Evolutionary conservation across 1,139 yeast species (phyloP).

Genomic region (Debaryomyces udenii): DNA sequence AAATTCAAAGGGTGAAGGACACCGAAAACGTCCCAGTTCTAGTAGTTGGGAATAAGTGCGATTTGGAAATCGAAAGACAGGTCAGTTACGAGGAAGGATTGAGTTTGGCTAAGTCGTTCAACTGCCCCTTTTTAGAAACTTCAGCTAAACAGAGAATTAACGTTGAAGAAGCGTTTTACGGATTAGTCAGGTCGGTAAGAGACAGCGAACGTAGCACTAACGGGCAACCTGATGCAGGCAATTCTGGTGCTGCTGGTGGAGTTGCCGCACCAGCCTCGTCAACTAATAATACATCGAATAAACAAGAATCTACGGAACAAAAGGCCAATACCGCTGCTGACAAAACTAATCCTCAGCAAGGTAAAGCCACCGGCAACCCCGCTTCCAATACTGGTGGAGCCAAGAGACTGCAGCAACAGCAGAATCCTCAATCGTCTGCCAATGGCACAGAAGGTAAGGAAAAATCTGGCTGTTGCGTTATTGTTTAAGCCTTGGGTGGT

Average conservation of each 20-base stretch:
- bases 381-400: constrained; percentile 8
- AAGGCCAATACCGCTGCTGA: constrained; percentile 14
- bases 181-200: constrained; percentile 64
- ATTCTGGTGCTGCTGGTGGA: constrained; percentile 20
- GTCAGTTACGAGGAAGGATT: constrained; percentile 83
- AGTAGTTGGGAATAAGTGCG: constrained; percentile 71
- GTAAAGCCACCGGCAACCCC: constrained; percentile 5
- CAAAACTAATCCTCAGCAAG: background rate
- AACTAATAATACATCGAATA: background rate
- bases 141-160: constrained; percentile 92
- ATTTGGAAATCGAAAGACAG: constrained; percentile 70
- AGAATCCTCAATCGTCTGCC: constrained; percentile 16
- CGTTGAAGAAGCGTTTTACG: constrained; percentile 90
- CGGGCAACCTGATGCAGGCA: constrained; percentile 12
- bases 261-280: constrained; percentile 11
- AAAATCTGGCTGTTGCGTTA: constrained; percentile 50
- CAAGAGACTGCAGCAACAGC: constrained; percentile 18
- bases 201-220: constrained; percentile 19
- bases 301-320: constrained; percentile 8
- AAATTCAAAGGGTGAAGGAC: constrained; percentile 84
- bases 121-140: constrained; percentile 87
- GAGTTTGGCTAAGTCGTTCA: constrained; percentile 70
- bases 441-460: constrained; percentile 31
- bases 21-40: constrained; percentile 70
- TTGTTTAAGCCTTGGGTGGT: too few relatives aligned